Percentiles rank a stretch among this genome's conserved stretches.
These are phyloP conservation scores for Rhodotorula babjevae DNA, from an alignment of 768 basidiomycete species.

Conservation along the genomic window DNA sequence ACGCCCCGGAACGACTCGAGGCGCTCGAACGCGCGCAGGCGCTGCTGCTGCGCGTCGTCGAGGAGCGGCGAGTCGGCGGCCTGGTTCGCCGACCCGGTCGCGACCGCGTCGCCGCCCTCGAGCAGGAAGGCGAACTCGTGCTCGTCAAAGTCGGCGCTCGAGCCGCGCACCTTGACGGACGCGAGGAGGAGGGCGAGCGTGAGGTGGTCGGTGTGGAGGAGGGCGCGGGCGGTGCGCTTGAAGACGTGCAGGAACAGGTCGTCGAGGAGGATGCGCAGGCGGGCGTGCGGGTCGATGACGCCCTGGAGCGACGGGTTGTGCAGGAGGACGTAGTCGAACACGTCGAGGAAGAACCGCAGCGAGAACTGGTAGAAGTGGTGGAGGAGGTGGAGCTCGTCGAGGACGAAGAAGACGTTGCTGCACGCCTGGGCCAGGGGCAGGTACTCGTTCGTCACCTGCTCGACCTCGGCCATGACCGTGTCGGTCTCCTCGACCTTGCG, in stretches of 20 bases:
- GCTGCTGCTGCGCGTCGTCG: constrained; percentile 62
- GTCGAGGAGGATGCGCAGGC: constrained; percentile 73
- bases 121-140: constrained; percentile 66
- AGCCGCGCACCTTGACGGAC: constrained; percentile 55
- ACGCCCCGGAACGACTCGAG: constrained; percentile 74
- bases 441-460: constrained; percentile 91
- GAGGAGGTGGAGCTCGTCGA: constrained; percentile 87
- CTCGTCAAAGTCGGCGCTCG: constrained; percentile 20
- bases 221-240: constrained; percentile 78
- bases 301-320: constrained; percentile 84
- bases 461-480: constrained; percentile 89
- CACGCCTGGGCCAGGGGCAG: constrained; percentile 90
- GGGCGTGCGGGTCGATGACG: constrained; percentile 64
- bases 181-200: constrained; percentile 85
- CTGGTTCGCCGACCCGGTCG: constrained; percentile 33
- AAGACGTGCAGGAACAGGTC: constrained; percentile 87
- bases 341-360: constrained; percentile 92
- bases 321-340: constrained; percentile 89
- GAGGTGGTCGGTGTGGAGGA: constrained; percentile 83
- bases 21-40: constrained; percentile 66
- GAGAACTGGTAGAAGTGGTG: constrained; percentile 99
- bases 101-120: constrained; percentile 65
- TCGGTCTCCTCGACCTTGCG: constrained; percentile 96
- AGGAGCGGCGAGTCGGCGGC: constrained; percentile 52
- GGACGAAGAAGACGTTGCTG: constrained; percentile 92